A percentile compares a stretch with the other conserved stretches of the same genome.
Evolutionary conservation across 1,139 yeast species (phyloP).

Genomic region (Hemisphaericaspora xylofermentans): DNA sequence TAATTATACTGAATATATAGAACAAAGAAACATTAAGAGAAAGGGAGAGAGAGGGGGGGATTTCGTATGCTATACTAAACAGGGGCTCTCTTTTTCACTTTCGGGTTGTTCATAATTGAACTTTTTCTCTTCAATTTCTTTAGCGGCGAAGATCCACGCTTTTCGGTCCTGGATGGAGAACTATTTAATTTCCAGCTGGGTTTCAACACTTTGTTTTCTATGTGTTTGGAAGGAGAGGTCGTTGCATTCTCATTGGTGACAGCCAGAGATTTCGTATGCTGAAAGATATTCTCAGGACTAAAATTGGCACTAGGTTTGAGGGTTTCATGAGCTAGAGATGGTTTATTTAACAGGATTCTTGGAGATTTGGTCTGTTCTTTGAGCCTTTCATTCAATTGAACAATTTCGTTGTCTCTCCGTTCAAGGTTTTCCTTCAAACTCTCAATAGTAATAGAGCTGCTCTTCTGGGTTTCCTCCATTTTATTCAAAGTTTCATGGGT

Average conservation of each 20-base stretch:
- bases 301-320: background rate
- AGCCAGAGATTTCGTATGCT: conserved; percentile 1
- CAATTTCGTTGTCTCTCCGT: conserved; percentile 4
- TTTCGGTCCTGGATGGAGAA: conserved; percentile 1
- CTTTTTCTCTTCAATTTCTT: conserved; percentile 5
- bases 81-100: conserved; percentile 2
- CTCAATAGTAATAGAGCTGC: background rate
- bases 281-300: conserved; percentile 7
- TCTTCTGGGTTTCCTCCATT: background rate
- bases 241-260: background rate
- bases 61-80: no score
- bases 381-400: conserved; percentile 4
- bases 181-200: conserved; percentile 4
- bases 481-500: background rate
- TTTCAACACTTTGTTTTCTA: background rate
- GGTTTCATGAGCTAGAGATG: background rate
- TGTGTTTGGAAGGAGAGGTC: background rate
- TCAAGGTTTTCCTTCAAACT: background rate
- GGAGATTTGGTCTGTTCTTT: background rate
- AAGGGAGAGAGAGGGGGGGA: no score
- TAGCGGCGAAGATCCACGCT: conserved; percentile 1
- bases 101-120: conserved; percentile 2
- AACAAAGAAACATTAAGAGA: no score
- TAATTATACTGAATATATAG: no score
- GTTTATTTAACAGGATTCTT: background rate